A percentile compares a stretch with the other conserved stretches of the same genome.
These are phyloP conservation scores for Lagerstroemia speciosa DNA, from an alignment of 345 rosid species.

Conservation along the genomic window DNA sequence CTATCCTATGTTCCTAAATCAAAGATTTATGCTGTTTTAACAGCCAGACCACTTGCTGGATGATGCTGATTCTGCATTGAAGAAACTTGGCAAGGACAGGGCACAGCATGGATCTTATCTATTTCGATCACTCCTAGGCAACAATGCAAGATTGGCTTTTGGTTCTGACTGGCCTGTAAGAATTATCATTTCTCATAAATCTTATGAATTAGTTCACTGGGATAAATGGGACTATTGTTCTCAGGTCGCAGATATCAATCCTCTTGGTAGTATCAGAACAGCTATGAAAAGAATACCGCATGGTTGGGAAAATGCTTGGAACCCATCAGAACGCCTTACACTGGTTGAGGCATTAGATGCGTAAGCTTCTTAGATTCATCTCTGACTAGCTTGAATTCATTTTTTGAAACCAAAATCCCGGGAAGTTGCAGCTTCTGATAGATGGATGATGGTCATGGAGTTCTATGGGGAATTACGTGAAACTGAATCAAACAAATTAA, in stretches of 20 bases:
- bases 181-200: neutral
- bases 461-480: neutral
- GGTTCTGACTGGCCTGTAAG: conserved; percentile 99
- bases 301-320: conserved; percentile 71
- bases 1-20: neutral
- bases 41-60: conserved; percentile 91
- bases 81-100: conserved; percentile 75
- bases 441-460: neutral
- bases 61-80: conserved; percentile 65
- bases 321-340: conserved; percentile 60
- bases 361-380: conserved; percentile 29
- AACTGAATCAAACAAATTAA: neutral
- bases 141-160: conserved; percentile 56
- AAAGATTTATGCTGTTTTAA: conserved; percentile 14
- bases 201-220: neutral
- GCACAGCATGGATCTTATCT: conserved; percentile 56
- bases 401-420: neutral
- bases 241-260: conserved; percentile 65
- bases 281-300: conserved; percentile 71
- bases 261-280: conserved; percentile 52
- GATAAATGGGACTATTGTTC: conserved; percentile 9
- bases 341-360: conserved; percentile 51
- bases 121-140: conserved; percentile 47
- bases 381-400: conserved; percentile 6
- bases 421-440: neutral